Conservation (phyloP, 2,329 filamentous ascomycete genomes). For the Penicillium concentricum region DNA sequence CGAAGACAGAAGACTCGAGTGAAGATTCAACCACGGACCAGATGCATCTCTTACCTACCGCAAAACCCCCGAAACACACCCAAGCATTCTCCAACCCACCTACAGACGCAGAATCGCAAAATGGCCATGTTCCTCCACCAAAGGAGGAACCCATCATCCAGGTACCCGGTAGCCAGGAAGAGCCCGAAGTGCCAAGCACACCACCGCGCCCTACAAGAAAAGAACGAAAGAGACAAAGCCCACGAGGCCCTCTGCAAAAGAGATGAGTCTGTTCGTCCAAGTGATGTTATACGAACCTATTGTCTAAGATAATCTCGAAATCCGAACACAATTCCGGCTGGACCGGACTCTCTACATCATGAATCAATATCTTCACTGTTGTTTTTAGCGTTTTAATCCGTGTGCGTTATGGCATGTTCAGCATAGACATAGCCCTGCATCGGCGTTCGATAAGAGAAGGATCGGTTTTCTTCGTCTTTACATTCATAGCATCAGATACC, state of each 20-base stretch:
- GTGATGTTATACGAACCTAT: background rate
- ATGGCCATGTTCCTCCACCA: background rate
- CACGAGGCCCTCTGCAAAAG: slow-evolving; percentile 2
- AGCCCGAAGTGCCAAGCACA: slow-evolving; percentile 16
- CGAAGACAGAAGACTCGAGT: background rate
- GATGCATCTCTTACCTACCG: slow-evolving; percentile 9
- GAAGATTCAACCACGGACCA: slow-evolving; percentile 6
- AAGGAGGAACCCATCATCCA: slow-evolving; percentile 21
- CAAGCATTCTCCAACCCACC: background rate
- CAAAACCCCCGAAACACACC: background rate
- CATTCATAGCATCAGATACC: slow-evolving; percentile 24
- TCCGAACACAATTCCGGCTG: background rate
- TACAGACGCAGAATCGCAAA: background rate
- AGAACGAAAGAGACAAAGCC: slow-evolving; percentile 1
- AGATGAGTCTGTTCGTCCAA: background rate
- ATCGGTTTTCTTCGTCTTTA: background rate
- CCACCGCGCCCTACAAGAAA: slow-evolving; percentile 17
- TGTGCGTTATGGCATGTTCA: background rate
- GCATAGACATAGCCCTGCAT: background rate
- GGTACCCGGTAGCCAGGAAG: slow-evolving; percentile 34
- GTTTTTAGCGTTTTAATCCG: slow-evolving; percentile 1
- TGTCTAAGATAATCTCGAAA: background rate
- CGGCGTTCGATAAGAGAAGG: background rate
- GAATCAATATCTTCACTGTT: background rate
- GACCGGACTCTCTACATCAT: background rate